These are phyloP conservation scores for Wickerhamomyces chambardii DNA, from an alignment of 805 yeast genomes.

Conservation along the genomic window DNA sequence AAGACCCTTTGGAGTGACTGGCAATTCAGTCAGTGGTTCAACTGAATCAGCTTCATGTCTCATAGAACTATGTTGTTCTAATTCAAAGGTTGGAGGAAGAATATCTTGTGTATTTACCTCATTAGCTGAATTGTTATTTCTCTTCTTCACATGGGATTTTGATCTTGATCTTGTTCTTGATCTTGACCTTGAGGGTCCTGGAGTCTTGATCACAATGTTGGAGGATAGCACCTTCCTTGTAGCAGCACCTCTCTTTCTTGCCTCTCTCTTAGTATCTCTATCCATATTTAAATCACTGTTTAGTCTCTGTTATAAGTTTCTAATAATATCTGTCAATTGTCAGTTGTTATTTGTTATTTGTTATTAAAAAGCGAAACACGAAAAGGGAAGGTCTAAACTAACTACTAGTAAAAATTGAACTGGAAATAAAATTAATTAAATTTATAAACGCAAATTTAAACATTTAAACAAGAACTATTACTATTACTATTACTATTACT, in stretches of 20 bases:
- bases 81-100: neutral
- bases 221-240: neutral
- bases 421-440: too few species aligned
- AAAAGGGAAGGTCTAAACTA: neutral
- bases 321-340: too few species aligned
- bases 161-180: slow-evolving; percentile 1
- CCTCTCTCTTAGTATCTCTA: slow-evolving; percentile 8
- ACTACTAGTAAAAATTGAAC: too few species aligned
- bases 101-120: slow-evolving; percentile 9
- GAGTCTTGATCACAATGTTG: slow-evolving; percentile 6
- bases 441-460: too few species aligned
- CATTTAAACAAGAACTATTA: too few species aligned
- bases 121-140: neutral
- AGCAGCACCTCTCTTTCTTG: slow-evolving; percentile 3
- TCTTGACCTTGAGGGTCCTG: slow-evolving; percentile 3
- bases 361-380: neutral
- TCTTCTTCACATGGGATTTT: neutral
- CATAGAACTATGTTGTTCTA: too few species aligned
- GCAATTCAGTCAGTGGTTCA: too few species aligned
- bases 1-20: neutral
- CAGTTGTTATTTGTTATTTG: neutral
- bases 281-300: slow-evolving; percentile 6
- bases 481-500: too few species aligned
- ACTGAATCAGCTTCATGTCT: too few species aligned
- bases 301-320: too few species aligned